Evolutionary conservation across 1,284 basidiomycete genomes (phyloP).

Genomic region (Ceratobasidium sp.): DNA sequence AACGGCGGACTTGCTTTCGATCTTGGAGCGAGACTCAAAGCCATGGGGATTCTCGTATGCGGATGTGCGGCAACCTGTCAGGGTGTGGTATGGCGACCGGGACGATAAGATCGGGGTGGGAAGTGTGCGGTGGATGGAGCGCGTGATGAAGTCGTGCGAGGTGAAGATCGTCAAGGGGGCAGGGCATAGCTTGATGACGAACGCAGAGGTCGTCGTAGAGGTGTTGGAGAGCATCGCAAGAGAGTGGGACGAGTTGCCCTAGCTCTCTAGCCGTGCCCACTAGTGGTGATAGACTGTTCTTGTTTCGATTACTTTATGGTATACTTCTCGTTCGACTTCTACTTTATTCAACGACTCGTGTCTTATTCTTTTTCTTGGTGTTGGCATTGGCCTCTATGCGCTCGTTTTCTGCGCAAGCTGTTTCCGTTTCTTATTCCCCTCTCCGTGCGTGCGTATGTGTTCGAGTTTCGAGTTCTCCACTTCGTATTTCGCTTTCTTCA

Average conservation of each 20-base stretch:
- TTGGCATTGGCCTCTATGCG: conserved; percentile 1
- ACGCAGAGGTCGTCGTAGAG: conserved; percentile 85
- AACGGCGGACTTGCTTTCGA: conserved; percentile 83
- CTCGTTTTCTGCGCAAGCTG: conserved; percentile 6
- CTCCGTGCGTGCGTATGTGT: no score
- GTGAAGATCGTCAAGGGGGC: conserved; percentile 87
- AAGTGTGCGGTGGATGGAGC: conserved; percentile 90
- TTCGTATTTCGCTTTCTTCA: conserved; percentile 3
- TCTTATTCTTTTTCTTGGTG: conserved; percentile 11
- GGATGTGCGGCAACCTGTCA: conserved; percentile 80
- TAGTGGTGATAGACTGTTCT: not conserved
- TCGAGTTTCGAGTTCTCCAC: not conserved
- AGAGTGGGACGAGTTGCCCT: conserved; percentile 49
- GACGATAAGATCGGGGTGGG: conserved; percentile 94
- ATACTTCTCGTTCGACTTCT: not conserved
- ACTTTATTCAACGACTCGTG: not conserved
- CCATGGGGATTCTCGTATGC: conserved; percentile 59
- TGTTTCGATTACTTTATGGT: not conserved
- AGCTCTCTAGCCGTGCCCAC: not conserved
- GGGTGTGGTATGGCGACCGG: conserved; percentile 92
- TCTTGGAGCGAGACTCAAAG: conserved; percentile 48
- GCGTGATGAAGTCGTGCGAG: conserved; percentile 80
- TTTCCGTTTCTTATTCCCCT: not conserved
- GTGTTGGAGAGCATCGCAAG: conserved; percentile 72
- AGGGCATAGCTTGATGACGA: conserved; percentile 93